Base-by-base conservation (phyloP, 1,284 basidiomycete genomes). In the Marasmius sp. region DNA sequence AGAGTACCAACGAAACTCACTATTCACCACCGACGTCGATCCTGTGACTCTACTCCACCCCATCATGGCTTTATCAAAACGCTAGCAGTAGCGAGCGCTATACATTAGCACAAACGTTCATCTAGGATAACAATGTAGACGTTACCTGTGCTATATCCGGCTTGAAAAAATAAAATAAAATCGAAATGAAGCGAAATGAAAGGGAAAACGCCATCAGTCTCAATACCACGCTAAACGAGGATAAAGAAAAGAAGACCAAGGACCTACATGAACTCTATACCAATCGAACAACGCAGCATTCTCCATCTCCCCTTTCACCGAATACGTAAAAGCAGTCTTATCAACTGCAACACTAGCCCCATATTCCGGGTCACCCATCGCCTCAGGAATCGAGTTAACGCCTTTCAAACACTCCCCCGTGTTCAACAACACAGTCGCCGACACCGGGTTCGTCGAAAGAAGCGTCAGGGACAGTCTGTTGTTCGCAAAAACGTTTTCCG, bases 61-160 rank as follows among this genome's bases (percentile, higher is more conserved):
- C 16, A 58, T 55, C 64, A 65, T 62, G 1, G 53, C 64, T n/a
- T 45, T 58, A 43, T 57, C 47, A 43, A 65, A 62, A n/a, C 58
- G 47, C 58, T 62, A 20, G 16, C 9, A 11, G 33, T 11, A 33
- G n/a, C 33, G 27, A 16, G n/a, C 47, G 10, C 38, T 18, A 22
- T 18, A 47, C 3, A 12, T 20, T 22, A 27, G 34, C 34, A 3
- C 20, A 47, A 45, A 27, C 38, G 37, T 37, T 22, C 12, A n/a
- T 10, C 9, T 14, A 33, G 14, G 12, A 27, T 18, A 7, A 49
- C 2, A 48, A 34, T 38, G 6, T n/a, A 39, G 27, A 53, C 11
- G 27, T 27, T 57, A 57, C 55, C 18, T 41, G 45, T 41, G 41
- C 52, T 27, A 49, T 38, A n/a, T 45, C 41, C 12, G 56, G 52